Base-by-base conservation (phyloP, 2,329 filamentous ascomycete genomes). In the Aspergillus ochraceus region DNA sequence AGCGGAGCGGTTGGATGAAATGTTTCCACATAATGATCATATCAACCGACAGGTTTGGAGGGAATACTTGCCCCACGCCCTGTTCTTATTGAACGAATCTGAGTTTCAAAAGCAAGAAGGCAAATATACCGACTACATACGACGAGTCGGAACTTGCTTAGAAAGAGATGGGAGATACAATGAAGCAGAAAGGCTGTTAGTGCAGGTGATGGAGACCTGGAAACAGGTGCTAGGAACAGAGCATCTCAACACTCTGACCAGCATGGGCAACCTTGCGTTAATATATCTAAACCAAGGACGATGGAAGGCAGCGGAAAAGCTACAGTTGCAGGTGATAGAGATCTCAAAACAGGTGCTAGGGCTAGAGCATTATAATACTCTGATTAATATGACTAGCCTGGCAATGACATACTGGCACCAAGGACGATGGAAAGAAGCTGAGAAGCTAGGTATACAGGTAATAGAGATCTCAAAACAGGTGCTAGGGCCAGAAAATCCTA, bases 31-130 rank as follows among this genome's bases (percentile, higher is more conserved):
- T 10, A 2, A 19, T 12, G 20, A 70, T 0, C 19, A 61, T 2
- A 19, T n/a, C 0, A 57, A 70, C 36, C 60, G 60, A 58, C 12
- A 4, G 22, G 42, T 64, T 12, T 71, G 66, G 66, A 53, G 63
- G 24, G 47, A 56, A 55, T 59, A 64, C 9, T 17, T 70, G 14
- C 67, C 67, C 12, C 66, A 71, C 20, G 63, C 64, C n/a, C 52
- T 55, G 4, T 58, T n/a, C 4, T 50, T 52, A 12, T 11, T 49
- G 19, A 26, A 14, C 42, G 20, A 58, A 20, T 46, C 39, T 12
- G 60, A 64, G 2, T 53, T 62, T 50, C 6, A 39, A 1, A 10
- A 8, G 14, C 8, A 56, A 6, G n/a, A 14, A 10, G 36, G 29
- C 24, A 47, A 19, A 49, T 55, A 58, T 5, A 19, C 4, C 1